Evolutionary conservation across 2,329 filamentous ascomycete genomes (phyloP), one percentile per base, ranked within the genome.

Genomic region (Verticillium alfalfae): DNA sequence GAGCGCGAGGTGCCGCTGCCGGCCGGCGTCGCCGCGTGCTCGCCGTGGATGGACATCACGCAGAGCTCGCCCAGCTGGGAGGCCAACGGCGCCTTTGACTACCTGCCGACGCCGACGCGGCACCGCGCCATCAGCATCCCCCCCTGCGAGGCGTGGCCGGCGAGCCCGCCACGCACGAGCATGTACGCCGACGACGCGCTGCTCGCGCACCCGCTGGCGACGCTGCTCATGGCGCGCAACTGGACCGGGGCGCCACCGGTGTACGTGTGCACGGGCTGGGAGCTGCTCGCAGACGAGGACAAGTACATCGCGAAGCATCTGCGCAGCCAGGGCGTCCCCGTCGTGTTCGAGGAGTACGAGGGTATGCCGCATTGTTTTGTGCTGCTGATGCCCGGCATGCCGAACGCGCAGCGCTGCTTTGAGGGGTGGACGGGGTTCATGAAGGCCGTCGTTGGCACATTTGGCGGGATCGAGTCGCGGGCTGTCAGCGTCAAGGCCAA

Each of bases 331-430:
- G 86, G 84, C 5, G 88, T 88, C 0, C 70, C 69, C 0, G 84
- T 93, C 0, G 79, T 85, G 3, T 89, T 87, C 68, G 85, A 91
- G 70, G 85, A 92, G 74, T 95, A 87, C 70, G 88, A 93, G 71
- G 88, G 86, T 3, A 94, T 94, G 91, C 90, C 91, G 60, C 91
- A 93, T 74, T 86, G 85, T 67, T 94, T 92, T 70, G 84, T 82
- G 0, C 68, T 86, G 65, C 65, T 91, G 1, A 74, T 91, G 61
- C 73, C 79, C 1, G 73, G 75, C 5, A 70, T 80, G 2, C 70
- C 77, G 1, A 79, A 75, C 36, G 75, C 81, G 2, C 75, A 70
- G 66, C 78, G 81, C 57, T 89, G 85, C 67, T 81, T 85, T 62
- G 72, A 79, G 15, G 75, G 77, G 3, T 86, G 86, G 82, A 75